Conservation (phyloP, 495 filamentous ascomycete species). For the Aspergillus sclerotioniger region DNA sequence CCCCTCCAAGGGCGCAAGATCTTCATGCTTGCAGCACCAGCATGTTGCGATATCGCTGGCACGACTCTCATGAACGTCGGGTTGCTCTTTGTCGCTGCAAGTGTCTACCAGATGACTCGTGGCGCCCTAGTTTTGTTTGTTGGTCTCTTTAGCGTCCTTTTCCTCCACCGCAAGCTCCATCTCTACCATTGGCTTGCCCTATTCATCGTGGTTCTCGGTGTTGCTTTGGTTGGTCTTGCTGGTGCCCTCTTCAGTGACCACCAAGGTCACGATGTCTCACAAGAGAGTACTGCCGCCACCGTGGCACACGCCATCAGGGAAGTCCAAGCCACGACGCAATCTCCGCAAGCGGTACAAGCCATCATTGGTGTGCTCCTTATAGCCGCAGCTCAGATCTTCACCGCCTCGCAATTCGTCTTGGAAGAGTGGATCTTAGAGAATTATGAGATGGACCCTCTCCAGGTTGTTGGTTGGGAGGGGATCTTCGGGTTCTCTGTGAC, state of each 20-base stretch:
- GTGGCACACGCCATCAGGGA: conserved; percentile 25
- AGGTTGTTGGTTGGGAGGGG: conserved; percentile 95
- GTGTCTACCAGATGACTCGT: conserved; percentile 98
- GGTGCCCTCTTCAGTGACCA: conserved; percentile 73
- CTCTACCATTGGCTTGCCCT: conserved; percentile 88
- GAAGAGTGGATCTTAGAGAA: conserved; percentile 94
- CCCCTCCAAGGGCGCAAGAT: conserved; percentile 70
- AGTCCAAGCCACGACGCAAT: conserved; percentile 32
- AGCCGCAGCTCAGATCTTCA: conserved; percentile 93
- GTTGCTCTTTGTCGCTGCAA: conserved; percentile 86
- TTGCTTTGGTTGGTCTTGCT: conserved; percentile 85
- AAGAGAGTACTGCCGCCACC: conserved; percentile 31
- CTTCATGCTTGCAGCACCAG: conserved; percentile 77
- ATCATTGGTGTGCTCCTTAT: conserved; percentile 84
- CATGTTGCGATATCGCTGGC: conserved; percentile 88
- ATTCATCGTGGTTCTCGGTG: conserved; percentile 80
- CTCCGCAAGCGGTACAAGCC: conserved; percentile 64
- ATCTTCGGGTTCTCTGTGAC: conserved; percentile 89
- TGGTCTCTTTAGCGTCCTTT: conserved; percentile 89
- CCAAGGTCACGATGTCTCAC: conserved; percentile 45
- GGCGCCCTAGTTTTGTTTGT: conserved; percentile 94
- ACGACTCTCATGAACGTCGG: conserved; percentile 98
- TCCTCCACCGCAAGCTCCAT: conserved; percentile 73
- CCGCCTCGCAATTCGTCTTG: conserved; percentile 90
- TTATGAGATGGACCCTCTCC: conserved; percentile 82